Base-by-base conservation (phyloP, 163 green algal genomes). In the Chlorella variabilis region DNA sequence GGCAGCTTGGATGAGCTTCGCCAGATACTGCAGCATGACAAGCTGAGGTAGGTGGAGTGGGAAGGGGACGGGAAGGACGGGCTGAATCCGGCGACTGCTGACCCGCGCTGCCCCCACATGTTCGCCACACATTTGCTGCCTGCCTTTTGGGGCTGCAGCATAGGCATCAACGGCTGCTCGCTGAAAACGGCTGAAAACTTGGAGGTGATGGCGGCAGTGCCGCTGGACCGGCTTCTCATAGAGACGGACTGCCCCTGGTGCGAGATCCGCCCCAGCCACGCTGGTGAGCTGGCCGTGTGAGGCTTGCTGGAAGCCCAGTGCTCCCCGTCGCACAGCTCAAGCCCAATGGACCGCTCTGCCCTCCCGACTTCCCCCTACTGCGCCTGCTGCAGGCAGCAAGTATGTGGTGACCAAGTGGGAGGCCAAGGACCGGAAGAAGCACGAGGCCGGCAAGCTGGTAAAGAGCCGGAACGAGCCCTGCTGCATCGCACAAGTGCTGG, bases 141-240 rank as follows among this genome's bases (percentile, higher is more conserved):
- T 62, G 54, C 23, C 54, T 31, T 62, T 31, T 15, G 11, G 11
- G 45, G 45, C 9, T 15, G 71, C 71, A 78, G 71, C 79, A 95
- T 98, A 33, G 94, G 93, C 31, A 89, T 98, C 63, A 98, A 98
- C 81, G 95, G 95, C 31, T 98, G 95, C 87, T 95, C 87, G 4
- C 70, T 98, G 1, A 97, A 96, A 63, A 56, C 71, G 42, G 91
- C 90, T 45, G 91, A 91, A 9, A 98, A 97, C 71, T 71, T 98
- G 58, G 65, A 77, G 20, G 93, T 94, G 34, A 86, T 93, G 85
- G 81, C 80, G 0, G 31, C 59, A 0, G 86, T 98, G 29, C 95
- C 95, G 0, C 34, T 89, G 31, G 92, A 94, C 18, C 85, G 93
- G 18, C 73, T 98, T 23, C 89, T 98, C 82, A 49, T 98, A 0